Base-by-base conservation (phyloP, 2,329 filamentous ascomycete genomes). In the Cadophora sp. region DNA sequence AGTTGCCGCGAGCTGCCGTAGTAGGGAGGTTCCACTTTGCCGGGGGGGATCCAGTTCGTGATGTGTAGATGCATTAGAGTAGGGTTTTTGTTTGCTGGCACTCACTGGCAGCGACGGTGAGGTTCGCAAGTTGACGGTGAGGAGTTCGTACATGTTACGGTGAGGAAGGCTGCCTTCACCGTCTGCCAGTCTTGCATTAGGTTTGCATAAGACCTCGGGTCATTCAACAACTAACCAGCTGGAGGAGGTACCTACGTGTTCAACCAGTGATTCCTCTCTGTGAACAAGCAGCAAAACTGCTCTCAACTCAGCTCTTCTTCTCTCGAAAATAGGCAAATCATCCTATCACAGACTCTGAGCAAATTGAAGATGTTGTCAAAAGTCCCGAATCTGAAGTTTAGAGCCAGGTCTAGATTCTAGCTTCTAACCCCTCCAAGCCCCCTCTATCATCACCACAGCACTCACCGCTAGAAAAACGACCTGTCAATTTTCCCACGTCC, bases 151-250 rank as follows among this genome's bases (percentile, higher is more conserved):
- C 9, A 20, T n/a, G 41, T 45, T n/a, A 59, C 56, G 56, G 56
- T 59, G 39, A 59, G 18, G n/a, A 4, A 53, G 16, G 24, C 4
- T 33, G 24, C 36, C 53, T 59, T 45, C 56, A 59, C 56, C 39
- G 56, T 59, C 39, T 59, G 56, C 27, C 39, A 59, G n/a, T 43
- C 36, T 45, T 59, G 56, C 39, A 59, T 45, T 43, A 59, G 56
- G 20, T 59, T 45, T 59, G 39, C 39, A 59, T 45, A 59, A n/a
- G n/a, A 27, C 56, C 16, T 16, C 16, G 36, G 33, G 36, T 39
- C 16, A 39, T 56, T 56, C 30, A 56, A 22, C 22, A 33, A 9
- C 3, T 51, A 16, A 14, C 11, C 8, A 9, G 16, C 45, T 48
- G 20, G 16, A n/a, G 20, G 16, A n/a, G 45, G 14, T 3, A n/a